Evolutionary conservation across 1,284 basidiomycete species (phyloP), one percentile per base, ranked within the genome.

Genomic region (Polyporus tsugae): DNA sequence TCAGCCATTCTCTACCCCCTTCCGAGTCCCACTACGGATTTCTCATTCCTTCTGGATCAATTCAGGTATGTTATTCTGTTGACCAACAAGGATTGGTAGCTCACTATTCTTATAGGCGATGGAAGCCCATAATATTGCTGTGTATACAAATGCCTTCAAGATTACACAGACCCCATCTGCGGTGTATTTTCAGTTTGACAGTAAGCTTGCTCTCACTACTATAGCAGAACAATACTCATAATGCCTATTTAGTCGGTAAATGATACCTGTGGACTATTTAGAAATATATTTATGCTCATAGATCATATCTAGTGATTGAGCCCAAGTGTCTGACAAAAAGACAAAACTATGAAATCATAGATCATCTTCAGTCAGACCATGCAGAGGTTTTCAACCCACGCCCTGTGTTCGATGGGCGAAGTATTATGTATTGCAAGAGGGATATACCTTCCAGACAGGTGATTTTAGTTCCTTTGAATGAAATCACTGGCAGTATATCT

Each of bases 341-440:
- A 1, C 70, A 72, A 11, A 65, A 65, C 39, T 70, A 70, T 36
- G 72, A 77, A 52, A 72, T 78, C 7, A 66, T 78, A 17, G 70
- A 75, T 33, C 66, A 60, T 0, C 42, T 78, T 0, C 73, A 75
- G 59, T 29, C 60, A n/a, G 66, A 66, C 1, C 39, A 76, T 36
- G 70, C 75, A 1, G 58, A 44, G 1, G 33, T 69, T 6, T 78
- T 76, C 66, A 70, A 59, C 13, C 72, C 74, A 0, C 70, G 73
- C 1, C 70, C 75, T 2, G 65, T 68, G 4, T 78, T 69, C 36
- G 77, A 78, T 46, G 77, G 77, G 1, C 53, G 62, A 29, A 72
- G 70, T 49, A 76, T 73, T 42, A 44, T 78, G 57, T 78, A 59
- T 59, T 59, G 38, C 36, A 60, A 17, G 13, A 38, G 25, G 6